These are phyloP conservation scores for Tricholoma saponaceum DNA, from an alignment of 768 basidiomycete species.

Conservation along the genomic window DNA sequence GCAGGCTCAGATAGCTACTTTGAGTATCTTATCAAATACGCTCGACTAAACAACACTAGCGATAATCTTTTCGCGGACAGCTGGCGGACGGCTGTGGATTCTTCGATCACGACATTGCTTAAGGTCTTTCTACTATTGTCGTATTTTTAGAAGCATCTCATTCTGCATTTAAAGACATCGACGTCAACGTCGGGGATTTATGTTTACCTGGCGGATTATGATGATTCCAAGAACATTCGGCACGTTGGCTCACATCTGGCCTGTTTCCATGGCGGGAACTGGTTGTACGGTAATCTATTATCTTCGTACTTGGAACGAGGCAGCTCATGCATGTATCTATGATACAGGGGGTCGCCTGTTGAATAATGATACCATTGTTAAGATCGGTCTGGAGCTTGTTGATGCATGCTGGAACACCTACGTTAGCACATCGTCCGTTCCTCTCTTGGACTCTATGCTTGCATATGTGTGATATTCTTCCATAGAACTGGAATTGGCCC, in stretches of 20 bases:
- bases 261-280: constrained; percentile 74
- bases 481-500: constrained; percentile 74
- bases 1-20: constrained; percentile 73
- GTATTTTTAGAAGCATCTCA: not conserved
- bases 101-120: constrained; percentile 53
- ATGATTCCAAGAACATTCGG: too few relatives aligned
- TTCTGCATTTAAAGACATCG: too few relatives aligned
- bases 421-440: constrained; percentile 58
- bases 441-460: not conserved
- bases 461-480: not conserved
- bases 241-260: constrained; percentile 70
- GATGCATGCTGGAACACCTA: constrained; percentile 84
- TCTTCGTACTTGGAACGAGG: too few relatives aligned
- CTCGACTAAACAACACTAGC: constrained; percentile 66
- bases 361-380: constrained; percentile 63
- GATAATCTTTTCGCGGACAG: constrained; percentile 59
- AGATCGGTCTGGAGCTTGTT: too few relatives aligned
- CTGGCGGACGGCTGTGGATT: constrained; percentile 49
- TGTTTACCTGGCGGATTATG: constrained; percentile 58
- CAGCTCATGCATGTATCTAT: not conserved
- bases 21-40: constrained; percentile 70
- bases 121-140: not conserved
- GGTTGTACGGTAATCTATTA: constrained; percentile 53
- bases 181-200: too few relatives aligned
- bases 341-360: constrained; percentile 54